Evolutionary conservation across 495 filamentous ascomycete species (phyloP).

Genomic region (Bacidia rubella): DNA sequence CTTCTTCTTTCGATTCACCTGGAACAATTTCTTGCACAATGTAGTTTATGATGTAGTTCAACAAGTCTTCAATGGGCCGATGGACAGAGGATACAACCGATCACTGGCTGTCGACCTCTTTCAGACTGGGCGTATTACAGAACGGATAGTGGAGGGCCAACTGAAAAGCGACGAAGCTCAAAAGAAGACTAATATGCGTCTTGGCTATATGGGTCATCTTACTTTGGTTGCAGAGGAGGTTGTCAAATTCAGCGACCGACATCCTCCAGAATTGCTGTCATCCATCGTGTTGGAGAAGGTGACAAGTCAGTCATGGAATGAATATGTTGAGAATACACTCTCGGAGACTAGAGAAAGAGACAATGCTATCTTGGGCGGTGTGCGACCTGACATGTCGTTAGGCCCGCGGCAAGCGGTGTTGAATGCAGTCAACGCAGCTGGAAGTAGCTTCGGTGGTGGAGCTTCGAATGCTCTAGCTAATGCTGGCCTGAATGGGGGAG

Average conservation of each 20-base stretch:
- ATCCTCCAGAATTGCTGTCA: slow-evolving; percentile 76
- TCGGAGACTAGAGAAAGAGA: slow-evolving; percentile 91
- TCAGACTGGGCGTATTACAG: slow-evolving; percentile 75
- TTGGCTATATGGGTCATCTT: slow-evolving; percentile 97
- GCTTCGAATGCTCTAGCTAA: slow-evolving; percentile 61
- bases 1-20: slow-evolving; percentile 97
- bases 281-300: slow-evolving; percentile 78
- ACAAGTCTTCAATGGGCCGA: slow-evolving; percentile 96
- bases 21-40: slow-evolving; percentile 99
- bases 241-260: slow-evolving; percentile 93
- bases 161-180: slow-evolving; percentile 73
- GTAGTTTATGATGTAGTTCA: slow-evolving; percentile 99
- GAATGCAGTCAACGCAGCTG: slow-evolving; percentile 45
- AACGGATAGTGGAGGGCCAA: slow-evolving; percentile 84
- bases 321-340: slow-evolving; percentile 88
- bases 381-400: slow-evolving; percentile 75
- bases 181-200: slow-evolving; percentile 65
- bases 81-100: slow-evolving; percentile 91
- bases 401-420: slow-evolving; percentile 51
- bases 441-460: slow-evolving; percentile 38
- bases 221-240: slow-evolving; percentile 97
- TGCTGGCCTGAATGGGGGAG: slow-evolving; percentile 52
- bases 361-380: slow-evolving; percentile 95
- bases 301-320: slow-evolving; percentile 75
- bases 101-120: slow-evolving; percentile 89